Percentiles rank a stretch among this genome's conserved stretches.
phyloP scores from a whole-genome alignment of 192 early-diverging fungal genomes.

The Backusella luteola region DNA sequence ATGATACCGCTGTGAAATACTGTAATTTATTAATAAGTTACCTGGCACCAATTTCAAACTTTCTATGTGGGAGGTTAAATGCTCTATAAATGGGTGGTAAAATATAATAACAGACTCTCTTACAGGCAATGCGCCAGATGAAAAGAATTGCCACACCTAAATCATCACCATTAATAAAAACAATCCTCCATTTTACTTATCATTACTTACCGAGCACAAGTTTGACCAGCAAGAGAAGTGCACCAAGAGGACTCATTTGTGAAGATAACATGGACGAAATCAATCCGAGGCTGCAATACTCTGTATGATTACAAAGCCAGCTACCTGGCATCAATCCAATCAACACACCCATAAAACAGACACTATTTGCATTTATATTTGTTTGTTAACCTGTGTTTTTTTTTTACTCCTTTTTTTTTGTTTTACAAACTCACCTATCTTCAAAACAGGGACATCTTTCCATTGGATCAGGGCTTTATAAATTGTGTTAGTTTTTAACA shows the following conservation, averaged over 20 bases:
- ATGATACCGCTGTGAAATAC: not conserved
- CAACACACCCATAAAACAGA: conserved; percentile 63
- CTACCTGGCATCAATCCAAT: conserved; percentile 59
- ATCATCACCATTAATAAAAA: not conserved
- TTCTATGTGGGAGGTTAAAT: conserved; percentile 53
- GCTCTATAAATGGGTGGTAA: conserved; percentile 53
- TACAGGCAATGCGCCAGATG: conserved; percentile 50
- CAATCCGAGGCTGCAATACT: conserved; percentile 13
- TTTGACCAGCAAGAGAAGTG: conserved; percentile 18
- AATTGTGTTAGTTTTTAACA: conserved; percentile 26
- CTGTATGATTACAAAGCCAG: conserved; percentile 39
- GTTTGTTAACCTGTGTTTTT: not conserved
- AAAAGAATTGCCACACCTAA: conserved; percentile 50
- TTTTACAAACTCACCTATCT: conserved; percentile 43
- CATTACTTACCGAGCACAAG: conserved; percentile 17
- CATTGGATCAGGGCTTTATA: conserved; percentile 58
- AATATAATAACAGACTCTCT: conserved; percentile 45
- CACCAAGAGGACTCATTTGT: not conserved
- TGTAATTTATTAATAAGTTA: not conserved
- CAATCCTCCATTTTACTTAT: not conserved
- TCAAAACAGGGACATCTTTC: conserved; percentile 76
- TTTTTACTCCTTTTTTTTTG: not conserved
- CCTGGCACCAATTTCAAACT: conserved; percentile 43
- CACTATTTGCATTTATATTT: conserved; percentile 23
- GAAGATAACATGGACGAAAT: not conserved